A percentile compares a stretch with the other conserved stretches of the same genome.
These are phyloP conservation scores for Aspergillus ochraceus DNA, from an alignment of 2,329 filamentous ascomycete genomes.

Conservation along the genomic window DNA sequence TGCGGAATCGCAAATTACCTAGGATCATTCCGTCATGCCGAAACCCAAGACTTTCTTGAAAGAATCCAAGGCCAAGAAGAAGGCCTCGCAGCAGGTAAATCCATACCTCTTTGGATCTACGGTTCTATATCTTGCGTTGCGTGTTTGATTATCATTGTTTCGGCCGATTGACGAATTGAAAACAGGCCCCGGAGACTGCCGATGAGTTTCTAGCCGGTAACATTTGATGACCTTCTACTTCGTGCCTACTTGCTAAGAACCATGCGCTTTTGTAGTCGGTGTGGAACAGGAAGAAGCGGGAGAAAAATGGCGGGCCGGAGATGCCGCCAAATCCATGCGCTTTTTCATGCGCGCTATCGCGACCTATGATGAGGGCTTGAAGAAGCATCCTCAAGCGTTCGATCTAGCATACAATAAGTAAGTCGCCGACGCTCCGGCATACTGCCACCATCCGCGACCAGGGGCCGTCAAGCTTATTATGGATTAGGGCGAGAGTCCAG, in stretches of 20 bases:
- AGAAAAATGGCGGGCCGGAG: constrained; percentile 72
- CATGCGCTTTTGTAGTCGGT: constrained; percentile 46
- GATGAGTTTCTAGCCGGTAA: constrained; percentile 67
- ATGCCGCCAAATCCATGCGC: constrained; percentile 63
- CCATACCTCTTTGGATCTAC: not conserved
- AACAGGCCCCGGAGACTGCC: constrained; percentile 57
- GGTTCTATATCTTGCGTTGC: not conserved
- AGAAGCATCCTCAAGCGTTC: constrained; percentile 61
- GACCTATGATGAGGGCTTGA: constrained; percentile 64
- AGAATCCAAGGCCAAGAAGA: constrained; percentile 46
- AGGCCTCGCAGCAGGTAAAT: constrained; percentile 39
- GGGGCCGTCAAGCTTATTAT: constrained; percentile 12
- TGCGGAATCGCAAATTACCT: not conserved
- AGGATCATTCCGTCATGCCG: constrained; percentile 30
- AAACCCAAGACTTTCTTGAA: constrained; percentile 42
- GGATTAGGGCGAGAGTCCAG: constrained; percentile 63
- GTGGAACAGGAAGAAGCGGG: constrained; percentile 70
- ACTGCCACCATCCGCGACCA: not conserved
- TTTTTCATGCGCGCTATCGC: constrained; percentile 64
- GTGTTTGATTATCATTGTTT: not conserved
- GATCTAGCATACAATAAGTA: constrained; percentile 76
- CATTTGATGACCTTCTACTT: not conserved
- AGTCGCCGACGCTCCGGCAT: constrained; percentile 23
- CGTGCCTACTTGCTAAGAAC: not conserved
- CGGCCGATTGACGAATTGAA: not conserved